A percentile compares a stretch with the other conserved stretches of the same genome.
Conservation (phyloP, 805 yeast genomes). For the Saturnispora kantuleensis region DNA sequence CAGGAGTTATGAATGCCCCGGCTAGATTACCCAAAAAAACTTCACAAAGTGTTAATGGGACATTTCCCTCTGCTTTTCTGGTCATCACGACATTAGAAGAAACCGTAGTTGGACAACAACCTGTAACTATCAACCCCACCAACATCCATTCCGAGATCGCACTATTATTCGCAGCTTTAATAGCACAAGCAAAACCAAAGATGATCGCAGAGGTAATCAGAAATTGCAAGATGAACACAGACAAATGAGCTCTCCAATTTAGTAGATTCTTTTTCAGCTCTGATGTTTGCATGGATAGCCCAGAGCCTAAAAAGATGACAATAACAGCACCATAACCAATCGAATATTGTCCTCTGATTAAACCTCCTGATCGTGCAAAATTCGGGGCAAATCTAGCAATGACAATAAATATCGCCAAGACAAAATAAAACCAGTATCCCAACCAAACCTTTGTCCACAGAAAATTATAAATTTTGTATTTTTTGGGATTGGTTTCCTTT, state of each 20-base stretch:
- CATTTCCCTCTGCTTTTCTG: constrained; percentile 74
- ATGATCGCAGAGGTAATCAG: constrained; percentile 41
- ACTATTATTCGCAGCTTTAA: constrained; percentile 45
- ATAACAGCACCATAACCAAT: constrained; percentile 86
- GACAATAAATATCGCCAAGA: constrained; percentile 62
- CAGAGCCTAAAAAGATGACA: constrained; percentile 71
- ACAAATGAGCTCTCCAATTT: constrained; percentile 76
- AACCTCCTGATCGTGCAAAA: constrained; percentile 78
- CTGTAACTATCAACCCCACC: constrained; percentile 74
- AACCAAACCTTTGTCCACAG: constrained; percentile 13
- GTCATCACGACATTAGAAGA: constrained; percentile 93
- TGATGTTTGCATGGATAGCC: constrained; percentile 63
- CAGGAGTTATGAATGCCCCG: constrained; percentile 86
- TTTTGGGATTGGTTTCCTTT: constrained; percentile 9
- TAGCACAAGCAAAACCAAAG: constrained; percentile 63
- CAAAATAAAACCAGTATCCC: constrained; percentile 69
- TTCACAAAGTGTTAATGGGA: constrained; percentile 62
- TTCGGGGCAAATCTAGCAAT: constrained; percentile 71
- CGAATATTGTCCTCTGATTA: constrained; percentile 61
- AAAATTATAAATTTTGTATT: constrained; percentile 6
- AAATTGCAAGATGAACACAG: constrained; percentile 59
- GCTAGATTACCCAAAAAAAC: constrained; percentile 76
- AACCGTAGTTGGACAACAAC: constrained; percentile 86
- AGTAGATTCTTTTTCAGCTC: constrained; percentile 51
- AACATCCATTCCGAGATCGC: constrained; percentile 68